Percentiles rank a stretch among this genome's conserved stretches.
phyloP scores from a whole-genome alignment of 805 yeast genomes.

The Debaryomyces castellii region DNA sequence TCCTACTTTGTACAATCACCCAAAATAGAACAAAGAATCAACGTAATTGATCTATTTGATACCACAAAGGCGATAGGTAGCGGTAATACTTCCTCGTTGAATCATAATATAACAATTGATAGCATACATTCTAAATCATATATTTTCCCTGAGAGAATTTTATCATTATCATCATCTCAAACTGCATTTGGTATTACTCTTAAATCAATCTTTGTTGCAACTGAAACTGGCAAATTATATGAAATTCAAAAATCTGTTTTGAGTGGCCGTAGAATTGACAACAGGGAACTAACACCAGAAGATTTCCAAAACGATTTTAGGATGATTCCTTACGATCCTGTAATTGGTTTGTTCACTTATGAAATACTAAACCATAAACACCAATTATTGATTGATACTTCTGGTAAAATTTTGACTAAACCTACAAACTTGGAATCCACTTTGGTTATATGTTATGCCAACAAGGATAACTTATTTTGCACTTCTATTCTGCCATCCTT shows the following conservation, averaged over 20 bases:
- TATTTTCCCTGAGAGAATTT: constrained; percentile 59
- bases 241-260: constrained; percentile 69
- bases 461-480: constrained; percentile 66
- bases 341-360: constrained; percentile 43
- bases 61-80: constrained; percentile 23
- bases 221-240: constrained; percentile 61
- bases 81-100: constrained; percentile 30
- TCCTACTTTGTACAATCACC: constrained; percentile 56
- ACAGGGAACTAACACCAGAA: constrained; percentile 46
- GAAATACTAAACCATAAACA: constrained; percentile 38
- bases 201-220: constrained; percentile 60
- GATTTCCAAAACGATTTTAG: constrained; percentile 59
- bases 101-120: constrained; percentile 41
- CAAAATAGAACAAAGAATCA: constrained; percentile 52
- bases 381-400: constrained; percentile 19
- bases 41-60: constrained; percentile 78
- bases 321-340: constrained; percentile 64
- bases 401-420: constrained; percentile 25
- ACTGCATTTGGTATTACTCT: constrained; percentile 31
- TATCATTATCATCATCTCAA: constrained; percentile 44
- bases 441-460: constrained; percentile 62
- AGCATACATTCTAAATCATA: constrained; percentile 53
- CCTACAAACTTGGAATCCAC: constrained; percentile 81
- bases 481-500: constrained; percentile 77
- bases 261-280: constrained; percentile 68